These are phyloP conservation scores for Kwoniella europaea DNA, from an alignment of 768 basidiomycete species.

Conservation along the genomic window DNA sequence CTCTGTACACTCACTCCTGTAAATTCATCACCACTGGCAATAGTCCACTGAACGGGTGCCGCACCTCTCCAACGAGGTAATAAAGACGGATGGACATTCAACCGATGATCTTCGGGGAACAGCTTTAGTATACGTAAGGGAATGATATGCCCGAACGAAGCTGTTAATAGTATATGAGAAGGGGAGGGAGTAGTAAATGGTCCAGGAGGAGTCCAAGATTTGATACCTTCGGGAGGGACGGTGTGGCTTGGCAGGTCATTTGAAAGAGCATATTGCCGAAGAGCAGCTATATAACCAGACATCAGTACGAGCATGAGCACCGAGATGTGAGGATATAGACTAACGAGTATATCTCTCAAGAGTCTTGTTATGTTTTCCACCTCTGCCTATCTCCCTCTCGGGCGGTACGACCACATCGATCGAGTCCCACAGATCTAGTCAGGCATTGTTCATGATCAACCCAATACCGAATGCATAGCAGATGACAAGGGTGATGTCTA, in stretches of 20 bases:
- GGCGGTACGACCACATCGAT: slow-evolving; percentile 75
- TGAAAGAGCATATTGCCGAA: slow-evolving; percentile 67
- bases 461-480: not conserved
- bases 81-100: slow-evolving; percentile 90
- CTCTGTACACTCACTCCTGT: slow-evolving; percentile 76
- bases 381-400: slow-evolving; percentile 69
- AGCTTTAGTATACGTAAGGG: slow-evolving; percentile 66
- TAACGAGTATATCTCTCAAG: slow-evolving; percentile 24
- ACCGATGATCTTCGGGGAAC: slow-evolving; percentile 67
- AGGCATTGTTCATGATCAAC: too few species aligned
- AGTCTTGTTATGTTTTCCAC: slow-evolving; percentile 61
- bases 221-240: slow-evolving; percentile 72
- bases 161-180: slow-evolving; percentile 71
- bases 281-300: slow-evolving; percentile 65
- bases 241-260: slow-evolving; percentile 65
- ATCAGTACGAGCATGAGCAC: not conserved
- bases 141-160: slow-evolving; percentile 89
- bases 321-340: not conserved
- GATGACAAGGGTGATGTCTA: too few species aligned
- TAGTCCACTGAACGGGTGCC: slow-evolving; percentile 83
- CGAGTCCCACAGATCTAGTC: slow-evolving; percentile 74
- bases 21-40: slow-evolving; percentile 69
- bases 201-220: slow-evolving; percentile 65
- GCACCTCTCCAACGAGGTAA: slow-evolving; percentile 87
- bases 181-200: slow-evolving; percentile 56